Evolutionary conservation across 352 stramenopile genomes (phyloP).

Genomic region (Plasmopara halstedii): DNA sequence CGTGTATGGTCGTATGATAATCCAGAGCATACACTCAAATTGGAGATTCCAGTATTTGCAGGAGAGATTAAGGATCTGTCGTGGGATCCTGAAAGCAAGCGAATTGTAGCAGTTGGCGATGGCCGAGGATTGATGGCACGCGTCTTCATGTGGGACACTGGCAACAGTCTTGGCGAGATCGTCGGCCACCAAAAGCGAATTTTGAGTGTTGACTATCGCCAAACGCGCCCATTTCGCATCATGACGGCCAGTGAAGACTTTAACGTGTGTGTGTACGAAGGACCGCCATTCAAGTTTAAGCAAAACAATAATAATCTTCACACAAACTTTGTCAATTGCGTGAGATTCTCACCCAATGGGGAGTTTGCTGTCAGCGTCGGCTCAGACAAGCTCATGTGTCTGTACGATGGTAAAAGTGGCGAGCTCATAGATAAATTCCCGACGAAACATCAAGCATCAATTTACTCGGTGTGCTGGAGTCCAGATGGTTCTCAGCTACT

Average conservation of each 20-base stretch:
- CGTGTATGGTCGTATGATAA: conserved; percentile 97
- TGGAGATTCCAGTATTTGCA: conserved; percentile 87
- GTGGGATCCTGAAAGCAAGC: conserved; percentile 95
- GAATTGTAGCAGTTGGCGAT: conserved; percentile 87
- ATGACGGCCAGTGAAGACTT: conserved; percentile 94
- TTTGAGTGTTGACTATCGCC: conserved; percentile 90
- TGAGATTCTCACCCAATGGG: conserved; percentile 91
- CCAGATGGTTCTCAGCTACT: conserved; percentile 86
- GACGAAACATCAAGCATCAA: conserved; percentile 82
- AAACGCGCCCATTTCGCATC: conserved; percentile 90
- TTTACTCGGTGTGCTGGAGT: conserved; percentile 94
- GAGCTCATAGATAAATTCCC: conserved; percentile 79
- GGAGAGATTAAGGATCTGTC: conserved; percentile 91
- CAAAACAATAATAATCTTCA: conserved; percentile 90
- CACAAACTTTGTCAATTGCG: conserved; percentile 94
- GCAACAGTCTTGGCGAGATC: conserved; percentile 92
- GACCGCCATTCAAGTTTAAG: conserved; percentile 95
- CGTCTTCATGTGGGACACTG: conserved; percentile 96
- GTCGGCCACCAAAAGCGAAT: conserved; percentile 92
- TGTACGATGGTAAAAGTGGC: conserved; percentile 93
- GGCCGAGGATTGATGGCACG: conserved; percentile 68
- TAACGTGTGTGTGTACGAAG: conserved; percentile 91
- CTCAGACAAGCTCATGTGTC: conserved; percentile 91
- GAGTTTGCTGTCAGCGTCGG: conserved; percentile 87
- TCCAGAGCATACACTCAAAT: conserved; percentile 93